Evolutionary conservation across 345 rosid species (phyloP).

Genomic region (Boechera retrofracta): DNA sequence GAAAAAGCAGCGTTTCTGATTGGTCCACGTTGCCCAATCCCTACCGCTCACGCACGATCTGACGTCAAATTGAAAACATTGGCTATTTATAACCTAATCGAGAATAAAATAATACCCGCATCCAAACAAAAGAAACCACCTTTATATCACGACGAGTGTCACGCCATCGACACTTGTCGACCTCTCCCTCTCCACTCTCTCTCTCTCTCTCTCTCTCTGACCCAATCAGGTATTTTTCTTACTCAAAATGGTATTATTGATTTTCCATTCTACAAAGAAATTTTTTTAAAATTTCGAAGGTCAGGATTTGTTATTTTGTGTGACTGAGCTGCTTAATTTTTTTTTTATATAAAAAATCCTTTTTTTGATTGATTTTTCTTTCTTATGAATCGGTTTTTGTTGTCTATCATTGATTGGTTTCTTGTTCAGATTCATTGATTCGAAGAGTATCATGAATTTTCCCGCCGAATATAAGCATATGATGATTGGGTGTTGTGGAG

Average conservation of each 20-base stretch:
- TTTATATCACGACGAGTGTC: slow-evolving; percentile 81
- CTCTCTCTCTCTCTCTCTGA: slow-evolving; percentile 26
- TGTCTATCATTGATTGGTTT: slow-evolving; percentile 31
- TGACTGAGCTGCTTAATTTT: slow-evolving; percentile 35
- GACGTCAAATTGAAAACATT: slow-evolving; percentile 28
- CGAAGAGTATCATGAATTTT: slow-evolving; percentile 31
- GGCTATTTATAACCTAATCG: slow-evolving; percentile 29
- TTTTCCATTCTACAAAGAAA: neutral
- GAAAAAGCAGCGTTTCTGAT: slow-evolving; percentile 37
- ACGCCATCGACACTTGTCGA: slow-evolving; percentile 77
- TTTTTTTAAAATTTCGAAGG: slow-evolving; percentile 19
- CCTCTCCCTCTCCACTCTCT: slow-evolving; percentile 36
- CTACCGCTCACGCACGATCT: slow-evolving; percentile 41
- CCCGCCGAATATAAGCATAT: slow-evolving; percentile 32
- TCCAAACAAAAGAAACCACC: slow-evolving; percentile 45
- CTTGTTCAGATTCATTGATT: slow-evolving; percentile 35
- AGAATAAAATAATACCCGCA: slow-evolving; percentile 25
- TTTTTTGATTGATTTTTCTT: slow-evolving; percentile 4
- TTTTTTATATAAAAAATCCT: neutral
- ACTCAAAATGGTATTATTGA: slow-evolving; percentile 33
- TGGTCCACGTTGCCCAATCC: slow-evolving; percentile 64
- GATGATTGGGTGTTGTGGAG: slow-evolving; percentile 34
- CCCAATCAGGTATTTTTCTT: slow-evolving; percentile 33
- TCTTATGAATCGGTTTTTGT: slow-evolving; percentile 16
- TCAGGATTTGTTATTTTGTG: slow-evolving; percentile 32